Percentiles rank a stretch among this genome's conserved stretches.
Conservation (phyloP, 2,329 filamentous ascomycete species). For the Lachnellula arida region DNA sequence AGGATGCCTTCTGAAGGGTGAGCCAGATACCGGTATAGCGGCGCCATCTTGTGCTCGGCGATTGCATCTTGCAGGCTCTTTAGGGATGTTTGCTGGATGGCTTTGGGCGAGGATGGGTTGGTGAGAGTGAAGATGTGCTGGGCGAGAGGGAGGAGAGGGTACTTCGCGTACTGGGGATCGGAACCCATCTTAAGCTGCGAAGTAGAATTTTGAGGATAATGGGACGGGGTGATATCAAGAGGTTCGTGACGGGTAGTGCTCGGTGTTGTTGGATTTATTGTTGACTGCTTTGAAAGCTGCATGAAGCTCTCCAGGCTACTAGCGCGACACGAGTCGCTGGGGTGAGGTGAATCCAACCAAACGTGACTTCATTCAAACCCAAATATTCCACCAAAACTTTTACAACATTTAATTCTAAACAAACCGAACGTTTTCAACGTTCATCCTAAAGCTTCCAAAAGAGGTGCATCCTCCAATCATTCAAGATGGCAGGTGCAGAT, state of each 20-base stretch:
- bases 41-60: slow-evolving; percentile 78
- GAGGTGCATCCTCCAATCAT: background rate
- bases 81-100: slow-evolving; percentile 64
- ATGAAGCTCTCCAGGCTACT: slow-evolving; percentile 23
- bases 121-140: slow-evolving; percentile 86
- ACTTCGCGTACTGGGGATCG: slow-evolving; percentile 82
- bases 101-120: slow-evolving; percentile 66
- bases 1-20: slow-evolving; percentile 65
- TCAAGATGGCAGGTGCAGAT: slow-evolving; percentile 32
- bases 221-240: no score
- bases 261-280: background rate
- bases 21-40: slow-evolving; percentile 78
- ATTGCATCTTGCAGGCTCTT: slow-evolving; percentile 80
- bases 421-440: background rate
- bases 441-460: background rate
- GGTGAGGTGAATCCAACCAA: background rate
- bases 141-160: slow-evolving; percentile 73
- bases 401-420: background rate
- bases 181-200: slow-evolving; percentile 53
- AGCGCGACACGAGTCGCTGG: slow-evolving; percentile 8
- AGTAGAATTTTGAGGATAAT: background rate
- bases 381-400: no score
- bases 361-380: background rate
- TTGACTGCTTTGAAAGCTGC: slow-evolving; percentile 16
- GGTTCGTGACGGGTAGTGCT: background rate